A percentile compares a stretch with the other conserved stretches of the same genome.
phyloP scores from a whole-genome alignment of 2,329 filamentous ascomycete genomes.

The Colletotrichum musae region DNA sequence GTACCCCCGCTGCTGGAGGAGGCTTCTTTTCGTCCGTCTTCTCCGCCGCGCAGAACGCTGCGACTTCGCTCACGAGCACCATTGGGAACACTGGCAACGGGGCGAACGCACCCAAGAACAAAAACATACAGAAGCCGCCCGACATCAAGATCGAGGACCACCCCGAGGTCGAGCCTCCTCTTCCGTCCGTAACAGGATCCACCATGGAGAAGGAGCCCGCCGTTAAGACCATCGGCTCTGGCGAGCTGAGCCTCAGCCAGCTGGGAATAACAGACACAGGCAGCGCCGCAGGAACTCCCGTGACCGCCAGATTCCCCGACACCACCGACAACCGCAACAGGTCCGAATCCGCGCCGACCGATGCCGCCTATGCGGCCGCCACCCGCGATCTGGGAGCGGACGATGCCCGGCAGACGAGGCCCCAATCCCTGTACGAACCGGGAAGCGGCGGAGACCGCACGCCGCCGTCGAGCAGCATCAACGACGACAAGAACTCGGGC shows the following conservation, averaged over 20 bases:
- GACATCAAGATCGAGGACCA: slow-evolving; percentile 51
- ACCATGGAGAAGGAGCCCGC: slow-evolving; percentile 76
- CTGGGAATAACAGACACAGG: slow-evolving; percentile 81
- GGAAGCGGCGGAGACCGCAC: slow-evolving; percentile 70
- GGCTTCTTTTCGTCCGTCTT: slow-evolving; percentile 96
- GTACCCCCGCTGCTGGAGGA: slow-evolving; percentile 68
- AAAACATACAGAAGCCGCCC: slow-evolving; percentile 52
- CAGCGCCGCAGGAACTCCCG: slow-evolving; percentile 68
- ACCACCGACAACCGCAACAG: slow-evolving; percentile 61
- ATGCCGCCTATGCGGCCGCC: slow-evolving; percentile 50
- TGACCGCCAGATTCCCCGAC: slow-evolving; percentile 69
- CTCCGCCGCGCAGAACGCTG: slow-evolving; percentile 93
- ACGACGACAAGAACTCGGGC: slow-evolving; percentile 71
- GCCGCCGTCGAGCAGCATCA: slow-evolving; percentile 75
- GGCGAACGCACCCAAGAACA: slow-evolving; percentile 57
- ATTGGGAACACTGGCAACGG: slow-evolving; percentile 76
- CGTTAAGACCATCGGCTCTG: slow-evolving; percentile 89
- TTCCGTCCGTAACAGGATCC: slow-evolving; percentile 42
- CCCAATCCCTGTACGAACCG: slow-evolving; percentile 67
- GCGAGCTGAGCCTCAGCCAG: slow-evolving; percentile 90
- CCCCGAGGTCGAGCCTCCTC: slow-evolving; percentile 61
- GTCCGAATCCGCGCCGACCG: slow-evolving; percentile 73
- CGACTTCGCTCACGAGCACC: slow-evolving; percentile 80
- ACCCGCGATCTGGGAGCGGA: slow-evolving; percentile 55
- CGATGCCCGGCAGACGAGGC: slow-evolving; percentile 52